A percentile compares a stretch with the other conserved stretches of the same genome.
These are phyloP conservation scores for Clavispora asparagi DNA, from an alignment of 805 yeast genomes.

Conservation along the genomic window DNA sequence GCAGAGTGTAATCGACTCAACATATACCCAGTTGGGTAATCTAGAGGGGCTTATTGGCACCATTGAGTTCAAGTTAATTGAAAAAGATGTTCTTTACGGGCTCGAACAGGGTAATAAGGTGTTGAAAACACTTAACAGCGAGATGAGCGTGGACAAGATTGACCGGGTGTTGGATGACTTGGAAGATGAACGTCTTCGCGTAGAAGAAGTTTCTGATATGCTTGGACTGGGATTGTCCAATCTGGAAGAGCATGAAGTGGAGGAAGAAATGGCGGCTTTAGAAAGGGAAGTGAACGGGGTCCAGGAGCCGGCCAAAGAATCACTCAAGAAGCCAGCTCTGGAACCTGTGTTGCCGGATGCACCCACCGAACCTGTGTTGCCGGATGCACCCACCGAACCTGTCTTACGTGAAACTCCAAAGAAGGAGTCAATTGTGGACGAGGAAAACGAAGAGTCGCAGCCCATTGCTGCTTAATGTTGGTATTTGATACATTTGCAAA, in stretches of 20 bases:
- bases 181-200: slow-evolving; percentile 75
- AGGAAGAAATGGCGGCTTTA: slow-evolving; percentile 51
- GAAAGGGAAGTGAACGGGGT: slow-evolving; percentile 39
- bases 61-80: slow-evolving; percentile 86
- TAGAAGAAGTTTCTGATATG: slow-evolving; percentile 61
- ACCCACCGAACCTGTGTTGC: slow-evolving; percentile 1
- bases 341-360: slow-evolving; percentile 6
- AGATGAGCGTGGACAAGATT: slow-evolving; percentile 72
- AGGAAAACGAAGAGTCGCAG: slow-evolving; percentile 2
- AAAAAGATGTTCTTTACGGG: slow-evolving; percentile 78
- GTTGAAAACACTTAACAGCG: slow-evolving; percentile 68
- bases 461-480: not conserved
- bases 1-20: slow-evolving; percentile 59
- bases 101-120: slow-evolving; percentile 76
- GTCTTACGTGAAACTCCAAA: slow-evolving; percentile 7
- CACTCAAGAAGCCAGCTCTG: slow-evolving; percentile 1
- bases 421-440: slow-evolving; percentile 13
- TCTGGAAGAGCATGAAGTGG: slow-evolving; percentile 57
- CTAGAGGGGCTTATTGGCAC: slow-evolving; percentile 73
- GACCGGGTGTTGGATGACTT: slow-evolving; percentile 80
- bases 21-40: slow-evolving; percentile 73
- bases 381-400: not conserved
- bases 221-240: slow-evolving; percentile 40
- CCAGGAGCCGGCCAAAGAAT: not conserved
- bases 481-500: not conserved